Percentiles rank a stretch among this genome's conserved stretches.
Evolutionary conservation across 2,329 filamentous ascomycete genomes (phyloP).

Genomic region (Aspergillus puulaauensis): DNA sequence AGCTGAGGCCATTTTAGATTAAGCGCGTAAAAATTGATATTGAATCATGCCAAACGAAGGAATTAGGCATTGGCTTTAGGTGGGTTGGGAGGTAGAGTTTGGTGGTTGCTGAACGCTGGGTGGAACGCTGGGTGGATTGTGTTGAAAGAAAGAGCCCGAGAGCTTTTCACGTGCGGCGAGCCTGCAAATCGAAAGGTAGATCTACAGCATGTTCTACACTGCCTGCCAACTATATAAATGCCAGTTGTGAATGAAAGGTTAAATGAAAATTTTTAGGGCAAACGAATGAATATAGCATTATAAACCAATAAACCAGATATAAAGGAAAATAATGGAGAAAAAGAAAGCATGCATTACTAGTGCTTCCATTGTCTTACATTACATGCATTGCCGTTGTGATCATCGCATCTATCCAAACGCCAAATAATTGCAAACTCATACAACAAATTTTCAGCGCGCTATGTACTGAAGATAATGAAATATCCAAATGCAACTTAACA

Average conservation of each 20-base stretch:
- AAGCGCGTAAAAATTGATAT: slow-evolving; percentile 11
- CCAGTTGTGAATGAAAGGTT: slow-evolving; percentile 3
- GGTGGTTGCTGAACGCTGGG: slow-evolving; percentile 3
- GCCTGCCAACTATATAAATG: slow-evolving; percentile 4
- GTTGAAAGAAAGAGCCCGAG: slow-evolving; percentile 15
- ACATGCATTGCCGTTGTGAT: slow-evolving; percentile 5
- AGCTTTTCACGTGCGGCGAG: slow-evolving; percentile 22
- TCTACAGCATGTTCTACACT: background rate
- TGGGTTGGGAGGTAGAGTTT: slow-evolving; percentile 2
- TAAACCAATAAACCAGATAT: background rate
- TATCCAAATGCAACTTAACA: background rate
- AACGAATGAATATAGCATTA: background rate
- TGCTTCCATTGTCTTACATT: background rate
- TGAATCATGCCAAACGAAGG: slow-evolving; percentile 18
- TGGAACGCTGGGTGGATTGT: slow-evolving; percentile 8
- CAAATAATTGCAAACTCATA: background rate
- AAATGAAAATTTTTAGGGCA: background rate
- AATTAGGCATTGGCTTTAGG: background rate
- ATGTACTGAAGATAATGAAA: background rate
- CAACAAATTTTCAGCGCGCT: background rate
- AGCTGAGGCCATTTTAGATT: slow-evolving; percentile 34
- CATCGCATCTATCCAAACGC: slow-evolving; percentile 7
- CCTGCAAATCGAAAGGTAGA: background rate
- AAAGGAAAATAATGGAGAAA: background rate
- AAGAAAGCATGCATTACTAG: slow-evolving; percentile 10